These are phyloP conservation scores for Aquilaria sinensis DNA, from an alignment of 345 rosid species.

Conservation along the genomic window DNA sequence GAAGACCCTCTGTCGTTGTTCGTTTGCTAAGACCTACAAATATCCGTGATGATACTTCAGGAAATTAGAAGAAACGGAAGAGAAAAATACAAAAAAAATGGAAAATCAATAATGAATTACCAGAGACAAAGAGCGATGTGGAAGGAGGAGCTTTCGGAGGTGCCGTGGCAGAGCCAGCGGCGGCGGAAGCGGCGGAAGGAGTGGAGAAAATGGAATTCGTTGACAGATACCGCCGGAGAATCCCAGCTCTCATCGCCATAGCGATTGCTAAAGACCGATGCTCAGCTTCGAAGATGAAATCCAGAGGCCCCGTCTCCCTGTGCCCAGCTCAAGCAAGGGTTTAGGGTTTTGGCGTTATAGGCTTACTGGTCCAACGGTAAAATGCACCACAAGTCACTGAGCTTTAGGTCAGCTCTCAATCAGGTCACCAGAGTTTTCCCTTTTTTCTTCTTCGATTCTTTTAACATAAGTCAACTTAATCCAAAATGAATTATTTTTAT, in stretches of 20 bases:
- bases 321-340: too few relatives aligned
- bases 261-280: too few relatives aligned
- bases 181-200: slow-evolving; percentile 7
- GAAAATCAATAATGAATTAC: background rate
- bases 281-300: too few relatives aligned
- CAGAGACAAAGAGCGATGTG: slow-evolving; percentile 25
- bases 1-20: slow-evolving; percentile 41
- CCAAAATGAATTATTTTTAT: too few relatives aligned
- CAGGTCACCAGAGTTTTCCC: too few relatives aligned
- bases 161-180: slow-evolving; percentile 12
- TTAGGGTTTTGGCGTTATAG: too few relatives aligned
- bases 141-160: slow-evolving; percentile 18
- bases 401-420: too few relatives aligned
- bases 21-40: slow-evolving; percentile 41
- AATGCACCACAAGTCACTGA: too few relatives aligned
- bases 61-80: background rate
- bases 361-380: too few relatives aligned
- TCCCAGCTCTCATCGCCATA: slow-evolving; percentile 10
- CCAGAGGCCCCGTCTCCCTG: too few relatives aligned
- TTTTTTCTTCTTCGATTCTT: too few relatives aligned
- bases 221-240: slow-evolving; percentile 15
- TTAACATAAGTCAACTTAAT: too few relatives aligned
- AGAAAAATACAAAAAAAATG: background rate
- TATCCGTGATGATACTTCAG: background rate
- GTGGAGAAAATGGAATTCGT: slow-evolving; percentile 11